A percentile compares a stretch with the other conserved stretches of the same genome.
phyloP scores from a whole-genome alignment of 23 red algal species.

The Pyropia haitanensis region DNA sequence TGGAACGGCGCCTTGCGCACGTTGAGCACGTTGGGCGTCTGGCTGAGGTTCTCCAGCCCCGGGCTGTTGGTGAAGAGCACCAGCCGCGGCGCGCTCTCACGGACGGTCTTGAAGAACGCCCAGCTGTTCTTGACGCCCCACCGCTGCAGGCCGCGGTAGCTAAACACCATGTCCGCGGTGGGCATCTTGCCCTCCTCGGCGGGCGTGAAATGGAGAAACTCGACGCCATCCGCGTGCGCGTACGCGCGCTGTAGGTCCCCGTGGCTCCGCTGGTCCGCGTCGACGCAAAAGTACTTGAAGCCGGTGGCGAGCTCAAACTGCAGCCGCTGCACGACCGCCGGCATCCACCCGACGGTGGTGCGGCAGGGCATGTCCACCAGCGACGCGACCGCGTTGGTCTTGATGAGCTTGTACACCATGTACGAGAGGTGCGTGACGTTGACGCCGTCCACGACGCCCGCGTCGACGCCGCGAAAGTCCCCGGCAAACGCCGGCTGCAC shows the following conservation, averaged over 20 bases:
- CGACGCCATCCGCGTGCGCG: conserved; percentile 22
- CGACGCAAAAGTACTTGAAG: conserved; percentile 66
- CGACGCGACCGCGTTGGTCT: conserved; percentile 21
- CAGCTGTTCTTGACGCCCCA: conserved; percentile 47
- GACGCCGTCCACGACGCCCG: conserved; percentile 9
- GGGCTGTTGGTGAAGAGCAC: conserved; percentile 55
- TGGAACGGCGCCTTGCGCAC: conserved; percentile 54
- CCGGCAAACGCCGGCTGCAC: too few relatives aligned
- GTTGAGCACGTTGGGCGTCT: conserved; percentile 23
- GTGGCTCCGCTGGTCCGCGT: conserved; percentile 12
- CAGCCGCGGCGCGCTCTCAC: conserved; percentile 17
- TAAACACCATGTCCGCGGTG: conserved; percentile 40
- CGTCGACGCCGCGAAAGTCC: conserved; percentile 9
- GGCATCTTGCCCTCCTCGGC: conserved; percentile 31
- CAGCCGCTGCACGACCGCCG: conserved; percentile 35
- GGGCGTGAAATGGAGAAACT: conserved; percentile 27
- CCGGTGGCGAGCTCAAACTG: conserved; percentile 46
- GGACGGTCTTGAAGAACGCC: conserved; percentile 35
- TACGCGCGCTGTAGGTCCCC: conserved; percentile 23
- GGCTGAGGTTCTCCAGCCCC: conserved; percentile 18
- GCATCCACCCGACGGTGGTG: conserved; percentile 45
- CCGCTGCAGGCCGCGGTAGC: conserved; percentile 38
- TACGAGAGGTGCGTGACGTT: conserved; percentile 54
- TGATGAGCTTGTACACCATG: conserved; percentile 61
- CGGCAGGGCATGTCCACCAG: conserved; percentile 58